These are phyloP conservation scores for Ceratocystis huliohia DNA, from an alignment of 2,329 filamentous ascomycete genomes.

Conservation along the genomic window DNA sequence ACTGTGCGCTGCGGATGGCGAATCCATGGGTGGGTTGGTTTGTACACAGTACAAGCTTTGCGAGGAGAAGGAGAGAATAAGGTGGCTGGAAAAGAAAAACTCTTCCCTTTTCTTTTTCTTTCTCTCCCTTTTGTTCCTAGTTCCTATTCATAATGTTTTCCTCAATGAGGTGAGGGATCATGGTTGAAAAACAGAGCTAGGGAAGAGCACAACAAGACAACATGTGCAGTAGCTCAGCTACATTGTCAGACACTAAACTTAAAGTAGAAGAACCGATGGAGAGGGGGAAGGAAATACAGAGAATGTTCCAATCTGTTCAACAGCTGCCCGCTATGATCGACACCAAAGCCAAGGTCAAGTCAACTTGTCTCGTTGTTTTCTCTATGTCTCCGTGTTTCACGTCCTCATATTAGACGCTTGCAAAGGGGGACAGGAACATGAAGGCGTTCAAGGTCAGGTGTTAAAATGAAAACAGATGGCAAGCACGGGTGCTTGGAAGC, in stretches of 20 bases:
- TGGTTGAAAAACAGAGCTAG: not conserved
- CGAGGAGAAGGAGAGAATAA: not conserved
- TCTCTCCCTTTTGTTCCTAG: not conserved
- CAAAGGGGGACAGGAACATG: no score
- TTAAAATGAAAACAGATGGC: no score
- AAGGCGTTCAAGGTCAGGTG: no score
- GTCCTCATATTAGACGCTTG: not conserved
- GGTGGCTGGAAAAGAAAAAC: not conserved
- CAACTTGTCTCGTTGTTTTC: not conserved
- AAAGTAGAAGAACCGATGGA: not conserved
- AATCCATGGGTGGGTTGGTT: not conserved
- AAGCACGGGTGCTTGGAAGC: not conserved
- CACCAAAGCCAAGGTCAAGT: not conserved
- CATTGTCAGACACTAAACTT: not conserved
- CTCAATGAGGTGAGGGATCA: not conserved
- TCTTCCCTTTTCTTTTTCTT: not conserved
- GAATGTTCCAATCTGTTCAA: not conserved
- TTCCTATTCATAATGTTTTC: not conserved
- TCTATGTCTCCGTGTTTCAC: constrained; percentile 2
- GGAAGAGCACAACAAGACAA: not conserved
- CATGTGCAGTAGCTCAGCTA: no score
- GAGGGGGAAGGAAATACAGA: not conserved
- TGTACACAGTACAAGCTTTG: not conserved
- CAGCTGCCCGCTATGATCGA: constrained; percentile 1
- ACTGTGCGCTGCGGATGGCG: not conserved